Evolutionary conservation across 345 rosid species (phyloP), one percentile per base, ranked within the genome.

Genomic region (Populus tremula): DNA sequence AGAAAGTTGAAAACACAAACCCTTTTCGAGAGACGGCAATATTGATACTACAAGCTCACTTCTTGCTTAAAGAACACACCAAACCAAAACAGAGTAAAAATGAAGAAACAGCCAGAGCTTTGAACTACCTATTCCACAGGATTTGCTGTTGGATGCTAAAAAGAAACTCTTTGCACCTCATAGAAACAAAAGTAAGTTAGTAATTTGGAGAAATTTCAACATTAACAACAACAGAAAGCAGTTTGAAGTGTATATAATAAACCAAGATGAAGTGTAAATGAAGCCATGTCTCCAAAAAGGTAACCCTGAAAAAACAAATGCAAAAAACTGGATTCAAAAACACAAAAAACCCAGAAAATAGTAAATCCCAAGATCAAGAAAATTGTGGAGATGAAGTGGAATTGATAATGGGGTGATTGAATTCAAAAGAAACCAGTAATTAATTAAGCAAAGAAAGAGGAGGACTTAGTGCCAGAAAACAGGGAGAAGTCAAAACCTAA

Each of bases 401-500:
- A 12, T 12, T 47, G 50, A 47, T 47, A 47, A 12, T 47, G 50
- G 5, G 50, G 50, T 47, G 50, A 47, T 47, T 47, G 50, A 47
- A 47, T 12, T 12, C 17, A 47, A 47, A 47, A 47, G 17, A 47
- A 23, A 33, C 31, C 64, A 45, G 45, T n/a, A 33, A 70, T 70
- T 36, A 70, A 31, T 47, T 13, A 27, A 56, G 56, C 16, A 4
- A 31, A 31, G 20, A 69, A 50, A 27, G 59, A 1, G 2, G 20
- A 29, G 53, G 78, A 47, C 36, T 82, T 71, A 43, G 62, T 33
- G 68, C 70, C 39, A 77, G 59, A 64, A 33, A 78, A 76, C 56
- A 14, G n/a, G 41, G 70, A 14, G 53, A 73, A 80, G 90, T 80
- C 82, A 84, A 77, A 66, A 77, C 78, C 54, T 17, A 70, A 72